Evolutionary conservation across 2,329 filamentous ascomycete species (phyloP).

Genomic region (Hypoxylon sp.): DNA sequence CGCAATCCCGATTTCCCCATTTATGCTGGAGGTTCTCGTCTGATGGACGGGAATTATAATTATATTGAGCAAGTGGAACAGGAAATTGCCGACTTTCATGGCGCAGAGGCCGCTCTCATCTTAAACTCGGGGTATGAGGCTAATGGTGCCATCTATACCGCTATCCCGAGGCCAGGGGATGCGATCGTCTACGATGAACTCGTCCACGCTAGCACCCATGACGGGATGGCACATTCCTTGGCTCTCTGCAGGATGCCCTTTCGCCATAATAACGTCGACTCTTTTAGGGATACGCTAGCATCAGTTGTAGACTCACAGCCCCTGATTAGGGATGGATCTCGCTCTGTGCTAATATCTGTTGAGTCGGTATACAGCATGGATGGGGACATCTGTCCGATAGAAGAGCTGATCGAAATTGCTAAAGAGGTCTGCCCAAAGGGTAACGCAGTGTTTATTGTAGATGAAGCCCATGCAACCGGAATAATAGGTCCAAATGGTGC

Average conservation of each 20-base stretch:
- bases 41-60: slow-evolving; percentile 75
- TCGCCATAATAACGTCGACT: slow-evolving; percentile 60
- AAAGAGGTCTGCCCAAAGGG: slow-evolving; percentile 55
- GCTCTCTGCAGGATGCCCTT: slow-evolving; percentile 63
- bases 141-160: slow-evolving; percentile 65
- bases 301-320: slow-evolving; percentile 53
- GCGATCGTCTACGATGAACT: slow-evolving; percentile 74
- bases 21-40: slow-evolving; percentile 71
- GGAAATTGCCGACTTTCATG: slow-evolving; percentile 75
- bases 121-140: slow-evolving; percentile 72
- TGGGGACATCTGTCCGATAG: slow-evolving; percentile 60
- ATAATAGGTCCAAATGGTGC: slow-evolving; percentile 64
- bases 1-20: slow-evolving; percentile 58
- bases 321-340: slow-evolving; percentile 49
- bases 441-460: slow-evolving; percentile 66
- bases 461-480: slow-evolving; percentile 70
- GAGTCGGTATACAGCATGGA: slow-evolving; percentile 66
- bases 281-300: slow-evolving; percentile 57
- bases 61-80: slow-evolving; percentile 68
- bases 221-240: slow-evolving; percentile 72
- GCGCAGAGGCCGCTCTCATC: slow-evolving; percentile 69
- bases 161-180: slow-evolving; percentile 67
- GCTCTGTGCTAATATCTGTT: slow-evolving; percentile 58
- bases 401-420: slow-evolving; percentile 56
- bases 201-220: slow-evolving; percentile 76